Percentiles rank a stretch among this genome's conserved stretches.
Conservation (phyloP, 148 eudicot genomes). For the Polygonum maritimum region DNA sequence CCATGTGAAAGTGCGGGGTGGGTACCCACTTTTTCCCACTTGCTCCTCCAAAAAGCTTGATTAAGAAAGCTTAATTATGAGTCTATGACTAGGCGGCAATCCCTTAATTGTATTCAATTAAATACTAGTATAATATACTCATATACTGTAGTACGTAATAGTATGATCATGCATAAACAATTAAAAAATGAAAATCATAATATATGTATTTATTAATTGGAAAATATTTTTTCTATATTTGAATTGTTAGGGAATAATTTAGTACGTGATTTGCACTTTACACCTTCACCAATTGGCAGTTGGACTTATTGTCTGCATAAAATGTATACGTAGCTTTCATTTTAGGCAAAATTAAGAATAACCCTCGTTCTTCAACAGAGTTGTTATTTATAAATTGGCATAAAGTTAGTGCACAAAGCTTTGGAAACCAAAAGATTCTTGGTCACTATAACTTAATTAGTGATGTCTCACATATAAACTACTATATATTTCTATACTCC, state of each 20-base stretch:
- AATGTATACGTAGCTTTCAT: background rate
- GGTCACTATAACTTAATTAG: background rate
- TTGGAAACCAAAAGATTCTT: background rate
- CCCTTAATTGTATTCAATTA: no score
- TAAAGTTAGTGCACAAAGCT: background rate
- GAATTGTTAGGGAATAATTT: background rate
- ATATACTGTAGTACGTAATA: no score
- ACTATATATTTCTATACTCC: background rate
- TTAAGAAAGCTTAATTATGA: background rate
- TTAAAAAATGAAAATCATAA: no score
- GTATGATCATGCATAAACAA: no score
- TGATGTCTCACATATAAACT: background rate
- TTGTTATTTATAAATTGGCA: background rate
- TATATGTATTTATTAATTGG: no score
- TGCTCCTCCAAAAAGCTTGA: slow-evolving; percentile 2
- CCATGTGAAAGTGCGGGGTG: background rate
- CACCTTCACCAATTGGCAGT: background rate
- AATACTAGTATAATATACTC: no score
- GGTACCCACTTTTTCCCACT: background rate
- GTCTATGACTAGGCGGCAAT: background rate
- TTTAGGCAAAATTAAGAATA: background rate
- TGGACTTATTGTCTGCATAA: background rate
- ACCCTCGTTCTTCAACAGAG: background rate
- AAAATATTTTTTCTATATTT: no score
- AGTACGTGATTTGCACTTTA: background rate